Base-by-base conservation (phyloP, 208 protist species). In the Phytomonas francai region DNA sequence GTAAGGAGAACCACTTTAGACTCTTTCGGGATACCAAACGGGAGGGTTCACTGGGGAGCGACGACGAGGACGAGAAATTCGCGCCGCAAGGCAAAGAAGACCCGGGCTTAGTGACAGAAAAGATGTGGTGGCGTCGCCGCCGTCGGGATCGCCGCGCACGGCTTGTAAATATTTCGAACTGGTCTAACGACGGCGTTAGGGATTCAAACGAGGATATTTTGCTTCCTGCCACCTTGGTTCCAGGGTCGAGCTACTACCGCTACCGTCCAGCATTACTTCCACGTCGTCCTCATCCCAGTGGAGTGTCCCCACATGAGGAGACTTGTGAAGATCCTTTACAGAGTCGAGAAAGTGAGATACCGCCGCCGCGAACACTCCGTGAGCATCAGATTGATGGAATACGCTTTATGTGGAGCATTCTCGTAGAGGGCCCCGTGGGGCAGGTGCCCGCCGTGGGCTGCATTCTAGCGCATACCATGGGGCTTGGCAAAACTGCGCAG, bases 381-480 rank as follows among this genome's bases (percentile, higher is more conserved):
- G 76, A 70, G 3, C 90, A 95, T 63, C 90, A 95, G 62, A 42
- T 95, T 7, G 73, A 87, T 9, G 90, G 90, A 11, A 92, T 95
- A 56, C 90, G 90, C 33, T 95, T 93, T 60, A 64, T 95, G 57
- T 95, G 87, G 85, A 84, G 76, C 61, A 68, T 84, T 30, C 78
- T 95, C 12, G 81, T 74, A 9, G 87, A 95, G 33, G 81, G 81
- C 2, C 87, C 90, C 39, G 83, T 85, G 6, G 85, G 85, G 0
- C 63, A 76, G 64, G 90, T 95, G 30, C 90, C 87, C 1, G 76
- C 87, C 5, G 84, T 92, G 25, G 90, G 90, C 28, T 85, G 81
- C 70, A 89, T 95, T 56, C 77, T 95, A 6, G 85, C 90, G 0
- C 90, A 95, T 78, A 91, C 90, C 0, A 95, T 95, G 90, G 90